Evolutionary conservation across 495 filamentous ascomycete genomes (phyloP).

Genomic region (Cairneyella variabilis): DNA sequence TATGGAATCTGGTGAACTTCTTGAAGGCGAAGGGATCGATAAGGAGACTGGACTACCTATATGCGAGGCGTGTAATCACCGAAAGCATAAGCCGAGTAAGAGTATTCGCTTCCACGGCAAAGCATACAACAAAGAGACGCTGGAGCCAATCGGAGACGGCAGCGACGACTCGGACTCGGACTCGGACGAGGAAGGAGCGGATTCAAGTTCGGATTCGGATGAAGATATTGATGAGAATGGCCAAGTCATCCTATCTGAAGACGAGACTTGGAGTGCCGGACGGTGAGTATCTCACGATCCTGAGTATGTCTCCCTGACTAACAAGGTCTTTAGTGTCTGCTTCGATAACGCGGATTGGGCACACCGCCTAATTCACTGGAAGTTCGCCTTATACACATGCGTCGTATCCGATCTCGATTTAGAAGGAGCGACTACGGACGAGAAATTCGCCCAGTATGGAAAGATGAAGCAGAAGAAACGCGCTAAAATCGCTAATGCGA

Average conservation of each 20-base stretch:
- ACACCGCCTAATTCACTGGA: constrained; percentile 65
- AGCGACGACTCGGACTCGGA: constrained; percentile 37
- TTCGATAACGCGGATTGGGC: constrained; percentile 56
- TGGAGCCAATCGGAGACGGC: constrained; percentile 58
- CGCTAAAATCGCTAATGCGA: constrained; percentile 49
- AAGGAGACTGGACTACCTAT: constrained; percentile 37
- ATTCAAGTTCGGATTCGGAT: constrained; percentile 12
- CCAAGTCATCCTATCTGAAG: constrained; percentile 7
- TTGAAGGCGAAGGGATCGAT: constrained; percentile 21
- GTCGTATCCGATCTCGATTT: constrained; percentile 50
- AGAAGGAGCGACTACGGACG: constrained; percentile 45
- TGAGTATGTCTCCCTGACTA: not conserved
- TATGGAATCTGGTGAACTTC: constrained; percentile 31
- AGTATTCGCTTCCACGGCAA: constrained; percentile 61
- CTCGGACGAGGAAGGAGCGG: constrained; percentile 34
- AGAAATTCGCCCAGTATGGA: constrained; percentile 52
- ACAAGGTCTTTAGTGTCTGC: constrained; percentile 35
- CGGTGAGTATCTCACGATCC: constrained; percentile 1
- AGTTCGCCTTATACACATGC: constrained; percentile 60
- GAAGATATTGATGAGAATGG: constrained; percentile 7
- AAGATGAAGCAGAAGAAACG: constrained; percentile 48
- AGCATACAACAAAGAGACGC: constrained; percentile 63
- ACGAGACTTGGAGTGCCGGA: constrained; percentile 20
- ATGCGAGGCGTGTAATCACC: constrained; percentile 78
- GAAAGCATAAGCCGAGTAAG: constrained; percentile 60